A percentile compares a stretch with the other conserved stretches of the same genome.
Conservation (phyloP, 371 early-diverging fungal genomes). For the Lichtheimia hyalospora region DNA sequence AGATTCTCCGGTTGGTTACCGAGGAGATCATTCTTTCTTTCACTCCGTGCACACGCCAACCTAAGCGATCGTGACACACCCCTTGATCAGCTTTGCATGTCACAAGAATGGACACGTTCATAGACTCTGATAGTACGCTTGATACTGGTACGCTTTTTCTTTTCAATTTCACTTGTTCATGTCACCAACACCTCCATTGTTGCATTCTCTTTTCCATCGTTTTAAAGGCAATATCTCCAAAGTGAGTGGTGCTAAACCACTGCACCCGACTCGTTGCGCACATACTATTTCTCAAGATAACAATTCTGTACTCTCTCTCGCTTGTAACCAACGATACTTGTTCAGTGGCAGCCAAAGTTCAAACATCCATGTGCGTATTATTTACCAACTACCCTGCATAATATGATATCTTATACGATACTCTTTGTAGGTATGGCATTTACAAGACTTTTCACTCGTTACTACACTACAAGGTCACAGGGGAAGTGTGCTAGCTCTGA, state of each 20-base stretch:
- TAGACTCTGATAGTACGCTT: too few species aligned
- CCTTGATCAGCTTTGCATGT: neutral
- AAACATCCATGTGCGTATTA: constrained; percentile 49
- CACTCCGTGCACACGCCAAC: neutral
- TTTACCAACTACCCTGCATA: neutral
- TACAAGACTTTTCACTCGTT: constrained; percentile 60
- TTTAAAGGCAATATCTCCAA: constrained; percentile 30
- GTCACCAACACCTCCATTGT: neutral
- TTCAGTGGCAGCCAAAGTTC: constrained; percentile 77
- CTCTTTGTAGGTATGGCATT: constrained; percentile 68
- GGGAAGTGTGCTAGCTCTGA: constrained; percentile 68
- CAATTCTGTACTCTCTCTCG: constrained; percentile 70
- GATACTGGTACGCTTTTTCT: too few species aligned
- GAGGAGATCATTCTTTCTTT: too few species aligned
- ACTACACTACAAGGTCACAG: constrained; percentile 65
- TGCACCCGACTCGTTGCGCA: constrained; percentile 41
- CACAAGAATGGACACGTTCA: too few species aligned
- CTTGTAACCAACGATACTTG: constrained; percentile 54
- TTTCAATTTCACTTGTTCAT: neutral
- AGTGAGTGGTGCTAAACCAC: constrained; percentile 12
- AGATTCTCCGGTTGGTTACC: too few species aligned
- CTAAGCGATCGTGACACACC: neutral
- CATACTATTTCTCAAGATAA: constrained; percentile 68
- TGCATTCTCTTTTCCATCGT: neutral
- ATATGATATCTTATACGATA: too few species aligned